Evolutionary conservation across 306 rosid genomes (phyloP).

Genomic region (Sphenostylis stenocarpa): DNA sequence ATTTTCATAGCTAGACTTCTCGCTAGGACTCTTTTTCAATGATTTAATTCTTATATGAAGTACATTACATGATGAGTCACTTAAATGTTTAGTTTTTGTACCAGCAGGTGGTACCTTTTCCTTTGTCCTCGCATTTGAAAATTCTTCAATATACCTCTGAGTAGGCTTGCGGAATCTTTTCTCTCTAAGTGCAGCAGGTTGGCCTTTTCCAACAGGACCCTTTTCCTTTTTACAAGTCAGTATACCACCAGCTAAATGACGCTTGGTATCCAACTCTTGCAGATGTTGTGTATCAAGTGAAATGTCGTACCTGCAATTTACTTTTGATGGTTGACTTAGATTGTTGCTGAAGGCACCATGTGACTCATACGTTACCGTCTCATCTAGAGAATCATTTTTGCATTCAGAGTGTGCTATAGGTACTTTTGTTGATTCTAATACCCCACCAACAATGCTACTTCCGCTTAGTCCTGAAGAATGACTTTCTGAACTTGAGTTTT

Average conservation of each 20-base stretch:
- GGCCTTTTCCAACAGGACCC: slow-evolving; percentile 43
- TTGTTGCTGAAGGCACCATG: slow-evolving; percentile 50
- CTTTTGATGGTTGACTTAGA: slow-evolving; percentile 53
- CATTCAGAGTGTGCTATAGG: slow-evolving; percentile 59
- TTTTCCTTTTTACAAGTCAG: slow-evolving; percentile 47
- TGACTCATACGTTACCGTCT: slow-evolving; percentile 41
- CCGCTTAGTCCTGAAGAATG: slow-evolving; percentile 81
- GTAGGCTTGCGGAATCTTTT: slow-evolving; percentile 83
- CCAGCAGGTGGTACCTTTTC: slow-evolving; percentile 45
- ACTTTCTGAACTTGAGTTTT: slow-evolving; percentile 68
- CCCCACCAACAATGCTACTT: slow-evolving; percentile 63
- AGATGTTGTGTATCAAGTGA: slow-evolving; percentile 46
- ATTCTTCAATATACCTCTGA: slow-evolving; percentile 75
- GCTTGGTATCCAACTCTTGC: slow-evolving; percentile 43
- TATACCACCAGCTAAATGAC: slow-evolving; percentile 40
- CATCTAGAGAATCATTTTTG: slow-evolving; percentile 51
- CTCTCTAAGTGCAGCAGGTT: slow-evolving; percentile 50
- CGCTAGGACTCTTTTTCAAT: slow-evolving; percentile 47
- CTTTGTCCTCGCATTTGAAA: slow-evolving; percentile 49
- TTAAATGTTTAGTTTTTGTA: slow-evolving; percentile 37
- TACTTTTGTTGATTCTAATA: slow-evolving; percentile 61
- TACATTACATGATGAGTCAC: slow-evolving; percentile 41
- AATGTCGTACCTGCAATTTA: slow-evolving; percentile 43
- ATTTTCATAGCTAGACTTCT: slow-evolving; percentile 45
- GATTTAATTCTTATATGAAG: slow-evolving; percentile 40